Base-by-base conservation (phyloP, 2,329 filamentous ascomycete species). In the Pestalotiopsis sp. region DNA sequence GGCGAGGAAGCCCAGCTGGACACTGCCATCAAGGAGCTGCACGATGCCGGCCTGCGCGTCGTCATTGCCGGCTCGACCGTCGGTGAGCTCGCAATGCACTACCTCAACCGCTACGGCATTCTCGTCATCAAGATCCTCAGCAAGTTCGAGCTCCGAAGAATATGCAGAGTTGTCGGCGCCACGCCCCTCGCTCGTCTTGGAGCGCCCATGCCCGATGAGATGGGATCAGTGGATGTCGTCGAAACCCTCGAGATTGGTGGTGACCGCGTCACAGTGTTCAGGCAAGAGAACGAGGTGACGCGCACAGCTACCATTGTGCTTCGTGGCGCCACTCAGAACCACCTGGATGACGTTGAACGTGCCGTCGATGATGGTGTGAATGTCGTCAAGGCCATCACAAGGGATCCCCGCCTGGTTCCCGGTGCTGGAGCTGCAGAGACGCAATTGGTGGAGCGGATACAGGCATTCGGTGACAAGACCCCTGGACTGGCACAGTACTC, bases 121-220 rank as follows among this genome's bases (percentile, higher is more conserved):
- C 90, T 99, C 62, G 91, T 96, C 77, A 95, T 99, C 86, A 97
- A 97, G 83, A 92, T 99, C 74, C 90, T 98, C 77, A 97, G 94
- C 84, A 99, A 99, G 83, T 99, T 98, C 78, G 96, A 99, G 84
- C 90, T 99, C 70, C 92, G 96, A 75, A 90, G 96, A 77, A 86
- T 98, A 77, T 99, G 97, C 87, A 92, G 96, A 71, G 96, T 99
- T 27, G 95, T 98, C 66, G 95, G 95, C 71, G 96, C 96, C 68
- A 98, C 96, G 14, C 96, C 96, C n/a, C 88, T 99, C 71, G 97
- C 97, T 66, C 92, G 96, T 76, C 87, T 99, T 62, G 96, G 96
- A 72, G 96, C 97, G 17, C 96, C 96, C 59, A 99, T 99, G 96
- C 96, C 97, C n/a, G 96, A 99, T 75, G 96, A 99, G 87, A 98